These are phyloP conservation scores for Volutella citrinella DNA, from an alignment of 2,329 filamentous ascomycete species.

Conservation along the genomic window DNA sequence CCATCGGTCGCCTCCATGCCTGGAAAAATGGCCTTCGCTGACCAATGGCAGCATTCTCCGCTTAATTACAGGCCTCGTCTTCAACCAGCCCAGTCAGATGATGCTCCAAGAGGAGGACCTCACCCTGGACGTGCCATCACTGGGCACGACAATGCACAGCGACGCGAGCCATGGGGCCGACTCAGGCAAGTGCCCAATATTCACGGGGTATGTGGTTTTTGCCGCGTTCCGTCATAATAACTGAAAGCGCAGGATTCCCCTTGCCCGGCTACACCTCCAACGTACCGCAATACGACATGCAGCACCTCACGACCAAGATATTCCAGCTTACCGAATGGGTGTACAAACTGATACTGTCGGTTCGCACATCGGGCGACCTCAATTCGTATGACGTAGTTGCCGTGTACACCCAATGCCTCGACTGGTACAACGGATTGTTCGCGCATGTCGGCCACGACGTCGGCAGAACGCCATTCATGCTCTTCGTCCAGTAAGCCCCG, in stretches of 20 bases:
- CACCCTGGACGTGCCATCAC: not conserved
- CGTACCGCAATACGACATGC: slow-evolving; percentile 1
- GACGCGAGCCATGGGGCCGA: too few species aligned
- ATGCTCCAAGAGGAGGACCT: not conserved
- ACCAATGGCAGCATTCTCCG: not conserved
- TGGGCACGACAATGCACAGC: too few species aligned
- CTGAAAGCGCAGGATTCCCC: too few species aligned
- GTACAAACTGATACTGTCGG: slow-evolving; percentile 3
- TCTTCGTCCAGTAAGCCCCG: slow-evolving; percentile 16
- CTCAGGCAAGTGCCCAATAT: too few species aligned
- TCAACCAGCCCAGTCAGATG: not conserved
- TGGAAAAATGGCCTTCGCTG: too few species aligned
- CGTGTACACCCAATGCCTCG: slow-evolving; percentile 14
- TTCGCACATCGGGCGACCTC: not conserved
- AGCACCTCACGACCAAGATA: slow-evolving; percentile 9
- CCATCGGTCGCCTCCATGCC: not conserved
- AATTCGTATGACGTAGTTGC: not conserved
- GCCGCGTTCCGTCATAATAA: too few species aligned
- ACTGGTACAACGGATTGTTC: slow-evolving; percentile 17
- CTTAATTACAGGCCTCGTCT: not conserved
- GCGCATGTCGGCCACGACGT: not conserved
- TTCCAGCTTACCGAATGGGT: slow-evolving; percentile 17
- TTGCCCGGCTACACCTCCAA: not conserved
- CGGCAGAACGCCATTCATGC: slow-evolving; percentile 10
- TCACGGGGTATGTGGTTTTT: too few species aligned